phyloP scores from a whole-genome alignment of 305 asterid species.

The Ruellia speciosa region DNA sequence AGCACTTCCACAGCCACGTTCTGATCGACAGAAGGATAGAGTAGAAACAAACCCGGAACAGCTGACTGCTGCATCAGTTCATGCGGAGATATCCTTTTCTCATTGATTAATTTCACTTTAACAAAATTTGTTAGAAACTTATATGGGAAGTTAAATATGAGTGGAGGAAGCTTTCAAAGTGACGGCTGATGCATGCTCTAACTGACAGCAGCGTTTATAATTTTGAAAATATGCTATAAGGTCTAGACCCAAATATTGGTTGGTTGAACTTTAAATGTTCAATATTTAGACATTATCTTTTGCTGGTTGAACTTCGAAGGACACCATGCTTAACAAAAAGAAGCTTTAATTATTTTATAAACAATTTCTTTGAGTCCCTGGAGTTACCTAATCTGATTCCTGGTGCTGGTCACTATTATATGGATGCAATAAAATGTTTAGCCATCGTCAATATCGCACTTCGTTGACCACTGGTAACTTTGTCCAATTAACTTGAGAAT shows the following conservation, averaged over 20 bases:
- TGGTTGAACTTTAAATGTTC: background rate
- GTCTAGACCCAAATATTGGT: too few species aligned
- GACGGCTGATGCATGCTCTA: conserved; percentile 3
- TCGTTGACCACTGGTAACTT: conserved; percentile 18
- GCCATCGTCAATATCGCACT: conserved; percentile 1
- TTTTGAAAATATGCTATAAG: background rate
- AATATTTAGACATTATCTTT: background rate
- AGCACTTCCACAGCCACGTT: conserved; percentile 97
- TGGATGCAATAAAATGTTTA: too few species aligned
- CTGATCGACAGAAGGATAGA: conserved; percentile 90
- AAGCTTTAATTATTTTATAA: conserved; percentile 12
- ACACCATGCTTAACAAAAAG: background rate
- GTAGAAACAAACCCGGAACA: conserved; percentile 99
- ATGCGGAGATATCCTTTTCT: conserved; percentile 93
- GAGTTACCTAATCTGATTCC: background rate
- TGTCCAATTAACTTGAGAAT: conserved; percentile 59
- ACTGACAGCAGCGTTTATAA: background rate
- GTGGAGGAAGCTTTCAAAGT: background rate
- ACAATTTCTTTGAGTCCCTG: conserved; percentile 2
- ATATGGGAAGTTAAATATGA: conserved; percentile 1
- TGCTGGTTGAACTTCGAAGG: conserved; percentile 5
- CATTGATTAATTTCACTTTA: conserved; percentile 16
- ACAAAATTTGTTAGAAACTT: conserved; percentile 6
- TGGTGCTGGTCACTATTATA: too few species aligned
- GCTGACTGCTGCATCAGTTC: conserved; percentile 93